phyloP scores from a whole-genome alignment of 1,284 basidiomycete genomes.

The Afroboletus lepidellus region DNA sequence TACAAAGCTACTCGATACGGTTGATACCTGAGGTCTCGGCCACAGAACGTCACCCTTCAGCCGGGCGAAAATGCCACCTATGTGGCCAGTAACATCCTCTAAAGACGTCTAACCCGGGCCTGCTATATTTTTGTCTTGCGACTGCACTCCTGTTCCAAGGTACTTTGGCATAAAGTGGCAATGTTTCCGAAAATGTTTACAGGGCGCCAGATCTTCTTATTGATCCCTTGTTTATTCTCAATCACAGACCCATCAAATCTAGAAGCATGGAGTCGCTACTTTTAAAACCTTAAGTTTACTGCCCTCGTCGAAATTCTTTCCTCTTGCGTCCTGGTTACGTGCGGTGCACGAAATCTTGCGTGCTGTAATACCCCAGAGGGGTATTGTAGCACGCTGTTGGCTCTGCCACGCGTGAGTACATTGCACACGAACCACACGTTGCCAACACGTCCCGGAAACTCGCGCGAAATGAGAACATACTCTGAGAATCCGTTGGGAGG shows the following conservation, averaged over 20 bases:
- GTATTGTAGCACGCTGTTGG: conserved; percentile 8
- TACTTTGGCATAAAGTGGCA: not conserved
- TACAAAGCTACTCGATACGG: not conserved
- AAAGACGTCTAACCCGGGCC: not conserved
- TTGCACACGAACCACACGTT: conserved; percentile 24
- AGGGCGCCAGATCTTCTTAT: conserved; percentile 25
- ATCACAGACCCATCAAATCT: conserved; percentile 24
- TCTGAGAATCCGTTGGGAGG: not conserved
- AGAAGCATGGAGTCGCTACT: conserved; percentile 24
- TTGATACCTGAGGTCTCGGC: not conserved
- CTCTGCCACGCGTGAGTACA: conserved; percentile 8
- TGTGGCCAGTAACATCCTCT: not conserved
- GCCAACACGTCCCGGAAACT: conserved; percentile 4
- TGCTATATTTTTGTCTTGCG: not conserved
- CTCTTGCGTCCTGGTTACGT: conserved; percentile 24
- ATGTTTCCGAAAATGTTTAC: conserved; percentile 5
- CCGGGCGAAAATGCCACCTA: not conserved
- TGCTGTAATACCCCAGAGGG: conserved; percentile 18
- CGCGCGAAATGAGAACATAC: conserved; percentile 1
- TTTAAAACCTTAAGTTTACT: conserved; percentile 33
- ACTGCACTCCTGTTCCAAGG: not conserved
- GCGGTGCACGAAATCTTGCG: conserved; percentile 12
- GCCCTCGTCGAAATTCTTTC: conserved; percentile 22
- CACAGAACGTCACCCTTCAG: not conserved
- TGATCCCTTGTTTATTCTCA: conserved; percentile 16